Evolutionary conservation across 768 basidiomycete species (phyloP), one percentile per base, ranked within the genome.

Genomic region (Leucosporidium scottii): DNA sequence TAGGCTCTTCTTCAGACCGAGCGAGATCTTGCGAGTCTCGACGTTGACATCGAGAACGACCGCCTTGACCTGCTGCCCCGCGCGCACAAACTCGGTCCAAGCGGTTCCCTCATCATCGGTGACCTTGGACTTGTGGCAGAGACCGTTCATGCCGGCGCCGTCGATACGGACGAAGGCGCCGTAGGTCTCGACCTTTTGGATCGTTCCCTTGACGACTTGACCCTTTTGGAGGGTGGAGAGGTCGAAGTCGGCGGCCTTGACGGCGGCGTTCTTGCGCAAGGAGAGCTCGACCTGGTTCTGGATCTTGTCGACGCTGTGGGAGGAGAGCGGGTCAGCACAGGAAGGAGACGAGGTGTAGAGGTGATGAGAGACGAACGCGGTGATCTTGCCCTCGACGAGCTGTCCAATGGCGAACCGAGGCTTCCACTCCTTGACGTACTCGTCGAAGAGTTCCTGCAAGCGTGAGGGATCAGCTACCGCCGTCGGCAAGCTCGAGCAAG

Each of bases 391-490:
- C 71, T 86, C 88, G 18, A 96, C 91, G 4, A 97, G 77, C 74
- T 97, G 91, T 73, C 90, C 86, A 50, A 83, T 79, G 69, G 83
- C 79, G 78, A 97, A 97, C 27, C 82, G 84, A 31, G 83, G 81
- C 79, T 93, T 88, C 94, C 94, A 99, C 50, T 97, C 93, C 79
- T 97, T 96, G 74, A 97, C 84, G 78, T 85, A 98, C 91, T 96
- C 73, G 51, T 73, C 74, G 36, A 74, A 73, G 50, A 64, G 64
- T 72, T 73, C 69, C 65, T 64, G 57, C 31, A 12, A 20, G 36
- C 17, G 27, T 13, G 30, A 58, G 44, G 58, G 61, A 13, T 13
- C 30, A 65, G 21, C 44, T 64, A 61, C 31, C n/a, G 25, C 34
- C 18, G 3, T n/a, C 21, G 20, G 1, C 25, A n/a, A 31, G 27